Evolutionary conservation across 2,329 filamentous ascomycete species (phyloP), one percentile per base, ranked within the genome.

Genomic region (Diaporthe velutina): DNA sequence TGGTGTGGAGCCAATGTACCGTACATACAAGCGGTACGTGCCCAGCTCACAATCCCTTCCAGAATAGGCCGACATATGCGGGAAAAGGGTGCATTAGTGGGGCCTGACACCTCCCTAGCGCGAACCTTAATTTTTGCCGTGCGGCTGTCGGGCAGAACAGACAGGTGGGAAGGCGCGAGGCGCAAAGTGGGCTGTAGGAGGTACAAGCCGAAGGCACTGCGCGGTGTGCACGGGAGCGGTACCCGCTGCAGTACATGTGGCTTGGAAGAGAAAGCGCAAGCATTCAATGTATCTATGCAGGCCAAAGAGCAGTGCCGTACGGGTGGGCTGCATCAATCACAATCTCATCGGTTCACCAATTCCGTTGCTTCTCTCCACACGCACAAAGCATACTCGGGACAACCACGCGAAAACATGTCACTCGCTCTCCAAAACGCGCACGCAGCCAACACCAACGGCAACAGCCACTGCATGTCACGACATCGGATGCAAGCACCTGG

Each of bases 41-140:
- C 15, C n/a, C 48, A 40, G n/a, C 70, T 52, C 70, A 71, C 38
- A 61, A 71, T 9, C 64, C 64, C 48, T 54, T 58, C 68, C 68
- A 64, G 28, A 48, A 72, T 30, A 28, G 55, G 57, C 52, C 55
- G 38, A 66, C 33, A 64, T 45, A 64, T 67, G 45, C 60, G 52
- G 71, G 71, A 64, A 48, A 57, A 58, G 58, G 72, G 42, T 61
- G 54, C 72, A 52, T 19, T 40, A 70, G 61, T 50, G 54, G 64
- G 38, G 13, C 30, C 52, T 40, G 54, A 67, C 52, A 67, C 54
- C 58, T 58, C 22, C 33, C 73, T 75, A 75, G 74, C 48, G 71
- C 42, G 40, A 75, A 75, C 74, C 74, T 75, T 75, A 75, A 35
- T 75, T 74, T 71, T 7, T 48, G 70, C 58, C 73, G 57, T 73